Evolutionary conservation across 176 grass and related monocot genomes (phyloP).

Genomic region (Chloris gayana): DNA sequence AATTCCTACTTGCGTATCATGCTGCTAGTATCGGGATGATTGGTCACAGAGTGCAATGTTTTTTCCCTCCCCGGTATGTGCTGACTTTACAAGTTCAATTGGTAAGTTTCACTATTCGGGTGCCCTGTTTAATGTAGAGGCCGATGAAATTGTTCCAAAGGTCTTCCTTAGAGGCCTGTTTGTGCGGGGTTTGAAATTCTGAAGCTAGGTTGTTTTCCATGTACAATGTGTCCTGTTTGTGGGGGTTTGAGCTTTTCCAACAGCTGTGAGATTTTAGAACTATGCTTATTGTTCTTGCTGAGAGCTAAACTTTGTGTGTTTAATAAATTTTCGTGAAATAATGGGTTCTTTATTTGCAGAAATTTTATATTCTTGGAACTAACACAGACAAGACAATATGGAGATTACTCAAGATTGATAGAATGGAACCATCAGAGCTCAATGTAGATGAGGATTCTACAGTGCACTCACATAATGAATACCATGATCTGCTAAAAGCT

Average conservation of each 20-base stretch:
- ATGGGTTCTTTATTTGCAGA: conserved; percentile 54
- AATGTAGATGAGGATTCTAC: conserved; percentile 68
- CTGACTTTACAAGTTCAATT: not conserved
- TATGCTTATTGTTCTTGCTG: not conserved
- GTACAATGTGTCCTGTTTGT: not conserved
- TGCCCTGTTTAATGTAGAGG: not conserved
- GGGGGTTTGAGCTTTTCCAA: not conserved
- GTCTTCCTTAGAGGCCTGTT: not conserved
- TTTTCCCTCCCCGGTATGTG: not conserved
- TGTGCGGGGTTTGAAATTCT: not conserved
- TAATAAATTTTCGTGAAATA: too few relatives aligned
- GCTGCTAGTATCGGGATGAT: not conserved
- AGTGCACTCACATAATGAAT: conserved; percentile 61
- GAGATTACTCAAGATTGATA: conserved; percentile 93
- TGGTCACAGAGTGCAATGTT: not conserved
- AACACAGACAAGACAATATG: conserved; percentile 67
- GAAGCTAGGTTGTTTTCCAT: not conserved
- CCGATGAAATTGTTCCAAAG: not conserved
- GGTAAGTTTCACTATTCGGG: not conserved
- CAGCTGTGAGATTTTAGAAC: not conserved
- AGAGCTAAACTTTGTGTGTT: not conserved
- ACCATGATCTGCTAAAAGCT: conserved; percentile 63
- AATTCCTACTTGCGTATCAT: not conserved
- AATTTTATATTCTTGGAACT: conserved; percentile 88
- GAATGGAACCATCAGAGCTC: conserved; percentile 75